Evolutionary conservation across 2,329 filamentous ascomycete species (phyloP), one percentile per base, ranked within the genome.

Genomic region (Paraconiothyrium sp.): DNA sequence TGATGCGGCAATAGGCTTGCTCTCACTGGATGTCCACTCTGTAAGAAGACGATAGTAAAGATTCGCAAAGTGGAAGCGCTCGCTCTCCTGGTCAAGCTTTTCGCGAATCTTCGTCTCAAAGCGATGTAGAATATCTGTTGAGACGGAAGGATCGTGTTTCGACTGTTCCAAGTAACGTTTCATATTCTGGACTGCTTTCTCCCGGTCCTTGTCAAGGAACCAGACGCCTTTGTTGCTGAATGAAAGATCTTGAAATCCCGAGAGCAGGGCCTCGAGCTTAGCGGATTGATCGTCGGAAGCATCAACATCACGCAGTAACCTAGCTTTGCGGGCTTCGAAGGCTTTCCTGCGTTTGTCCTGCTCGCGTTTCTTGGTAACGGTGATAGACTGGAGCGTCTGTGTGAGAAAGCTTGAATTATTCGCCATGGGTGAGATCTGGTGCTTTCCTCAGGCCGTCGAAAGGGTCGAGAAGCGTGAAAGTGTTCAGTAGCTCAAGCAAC

Each of bases 301-400:
- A 27, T 62, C 46, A 32, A 48, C 57, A 2, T 54, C 44, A n/a
- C 59, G 20, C 2, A 65, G 46, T 24, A 66, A 50, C 13, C 61
- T 50, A 9, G 58, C 20, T 54, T 66, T 66, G 57, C 57, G 59
- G 34, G 51, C 48, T 51, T 68, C 64, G 48, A 66, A 68, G 7
- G 49, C 49, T 24, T 61, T 58, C 24, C 54, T 57, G n/a, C 64
- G 66, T 47, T 64, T 66, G 44, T 60, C 30, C 48, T 68, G 64
- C 54, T 67, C 66, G 24, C 60, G 61, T 50, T 46, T 63, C 30
- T 68, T 68, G 35, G 62, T 68, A 7, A 24, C 58, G 13, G 66
- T 65, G 52, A 68, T 67, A 20, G 64, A 63, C 52, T 67, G 62
- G 24, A 66, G 62, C 20, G 66, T 68, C 55, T 68, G 66, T 27